phyloP scores from a whole-genome alignment of 2,329 filamentous ascomycete genomes.

The Chaetomium olivaceum region DNA sequence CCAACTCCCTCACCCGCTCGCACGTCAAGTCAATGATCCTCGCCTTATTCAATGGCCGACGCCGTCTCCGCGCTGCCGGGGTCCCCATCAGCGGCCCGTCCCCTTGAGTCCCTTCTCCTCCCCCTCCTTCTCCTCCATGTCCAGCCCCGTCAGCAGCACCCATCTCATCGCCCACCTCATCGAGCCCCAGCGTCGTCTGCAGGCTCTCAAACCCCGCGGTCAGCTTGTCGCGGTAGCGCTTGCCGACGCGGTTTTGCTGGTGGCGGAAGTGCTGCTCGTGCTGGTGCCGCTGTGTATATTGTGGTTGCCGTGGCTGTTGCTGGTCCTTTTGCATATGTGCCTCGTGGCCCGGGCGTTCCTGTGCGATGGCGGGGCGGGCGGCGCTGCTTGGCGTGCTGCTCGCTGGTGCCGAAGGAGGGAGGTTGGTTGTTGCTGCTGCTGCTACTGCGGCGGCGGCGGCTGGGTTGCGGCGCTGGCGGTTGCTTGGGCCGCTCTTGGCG shows the following conservation, averaged over 20 bases:
- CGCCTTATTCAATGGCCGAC: conserved; percentile 27
- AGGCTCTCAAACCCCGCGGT: conserved; percentile 26
- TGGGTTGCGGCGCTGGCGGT: neutral
- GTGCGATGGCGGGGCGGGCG: too few species aligned
- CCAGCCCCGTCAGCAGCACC: too few species aligned
- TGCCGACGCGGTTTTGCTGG: conserved; percentile 30
- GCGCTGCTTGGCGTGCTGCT: too few species aligned
- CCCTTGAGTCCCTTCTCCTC: neutral
- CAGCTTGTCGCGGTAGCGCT: conserved; percentile 30
- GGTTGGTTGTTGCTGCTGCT: too few species aligned
- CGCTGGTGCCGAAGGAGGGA: too few species aligned
- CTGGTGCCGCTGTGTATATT: neutral
- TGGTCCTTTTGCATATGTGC: too few species aligned
- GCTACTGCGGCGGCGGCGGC: too few species aligned
- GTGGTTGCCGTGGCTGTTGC: too few species aligned
- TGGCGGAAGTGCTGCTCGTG: neutral
- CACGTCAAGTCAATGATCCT: conserved; percentile 29
- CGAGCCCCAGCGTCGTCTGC: conserved; percentile 20
- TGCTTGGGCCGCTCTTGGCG: neutral
- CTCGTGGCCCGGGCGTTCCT: too few species aligned
- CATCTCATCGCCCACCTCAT: neutral
- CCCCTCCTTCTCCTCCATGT: neutral
- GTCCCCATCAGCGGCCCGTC: neutral
- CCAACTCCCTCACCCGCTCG: conserved; percentile 18
- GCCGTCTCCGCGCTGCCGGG: neutral